Evolutionary conservation across 805 yeast species (phyloP).

Genomic region (Yarrowia alimentaria): DNA sequence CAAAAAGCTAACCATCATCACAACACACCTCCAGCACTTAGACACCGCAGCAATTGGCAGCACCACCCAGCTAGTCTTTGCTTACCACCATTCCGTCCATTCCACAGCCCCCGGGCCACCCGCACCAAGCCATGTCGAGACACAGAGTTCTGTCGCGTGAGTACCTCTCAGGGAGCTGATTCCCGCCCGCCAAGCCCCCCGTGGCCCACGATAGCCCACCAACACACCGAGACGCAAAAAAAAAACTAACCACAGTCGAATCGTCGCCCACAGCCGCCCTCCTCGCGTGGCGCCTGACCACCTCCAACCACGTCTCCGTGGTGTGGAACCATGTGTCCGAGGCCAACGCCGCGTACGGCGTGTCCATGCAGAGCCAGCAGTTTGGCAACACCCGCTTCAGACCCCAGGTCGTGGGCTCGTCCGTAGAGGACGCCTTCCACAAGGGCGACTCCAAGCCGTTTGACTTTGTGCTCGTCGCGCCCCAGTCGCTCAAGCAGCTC

Average conservation of each 20-base stretch:
- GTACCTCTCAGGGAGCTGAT: conserved; percentile 1
- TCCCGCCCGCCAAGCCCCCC: too few relatives aligned
- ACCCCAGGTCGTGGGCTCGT: conserved; percentile 29
- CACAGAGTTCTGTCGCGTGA: conserved; percentile 28
- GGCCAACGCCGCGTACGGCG: conserved; percentile 25
- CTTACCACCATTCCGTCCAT: conserved; percentile 26
- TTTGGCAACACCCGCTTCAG: conserved; percentile 31
- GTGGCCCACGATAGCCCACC: too few relatives aligned
- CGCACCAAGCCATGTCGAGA: conserved; percentile 26
- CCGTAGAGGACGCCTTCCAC: conserved; percentile 18
- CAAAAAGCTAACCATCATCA: conserved; percentile 25
- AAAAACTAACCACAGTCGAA: conserved; percentile 31
- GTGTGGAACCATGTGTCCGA: conserved; percentile 32
- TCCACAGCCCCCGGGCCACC: conserved; percentile 25
- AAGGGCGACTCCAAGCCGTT: conserved; percentile 25
- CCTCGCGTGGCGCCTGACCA: conserved; percentile 33
- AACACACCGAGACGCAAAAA: too few relatives aligned
- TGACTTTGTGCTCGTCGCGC: conserved; percentile 28
- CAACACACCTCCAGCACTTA: conserved; percentile 21
- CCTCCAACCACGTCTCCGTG: conserved; percentile 32
- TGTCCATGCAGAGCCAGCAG: conserved; percentile 31
- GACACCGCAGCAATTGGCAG: conserved; percentile 28
- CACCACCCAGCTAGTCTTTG: conserved; percentile 21
- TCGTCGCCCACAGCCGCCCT: conserved; percentile 32
- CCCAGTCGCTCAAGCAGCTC: conserved; percentile 28